phyloP scores from a whole-genome alignment of 1,139 yeast genomes.

The Insectozyma bohioensis region DNA sequence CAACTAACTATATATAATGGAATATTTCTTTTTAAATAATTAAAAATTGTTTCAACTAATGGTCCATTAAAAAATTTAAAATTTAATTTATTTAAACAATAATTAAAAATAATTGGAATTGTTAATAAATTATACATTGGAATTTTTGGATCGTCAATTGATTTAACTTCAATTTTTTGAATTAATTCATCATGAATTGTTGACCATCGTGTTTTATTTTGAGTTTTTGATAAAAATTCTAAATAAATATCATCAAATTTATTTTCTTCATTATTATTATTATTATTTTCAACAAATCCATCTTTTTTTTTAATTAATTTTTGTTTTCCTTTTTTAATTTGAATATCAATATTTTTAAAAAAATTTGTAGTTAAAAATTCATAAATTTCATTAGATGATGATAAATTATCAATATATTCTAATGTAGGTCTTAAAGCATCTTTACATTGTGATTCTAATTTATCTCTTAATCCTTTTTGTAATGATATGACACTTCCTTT shows the following conservation, averaged over 20 bases:
- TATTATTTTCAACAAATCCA: background rate
- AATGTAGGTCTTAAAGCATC: constrained; percentile 28
- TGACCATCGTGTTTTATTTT: constrained; percentile 11
- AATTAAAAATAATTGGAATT: constrained; percentile 38
- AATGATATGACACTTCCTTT: constrained; percentile 1
- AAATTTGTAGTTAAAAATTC: constrained; percentile 2
- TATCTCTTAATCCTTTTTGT: constrained; percentile 12
- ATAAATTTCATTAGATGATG: constrained; percentile 11
- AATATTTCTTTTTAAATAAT: constrained; percentile 33
- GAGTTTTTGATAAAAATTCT: background rate
- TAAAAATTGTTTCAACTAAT: constrained; percentile 36
- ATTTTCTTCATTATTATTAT: background rate
- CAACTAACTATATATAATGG: constrained; percentile 35
- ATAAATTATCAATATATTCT: constrained; percentile 17
- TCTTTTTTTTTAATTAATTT: too few relatives aligned
- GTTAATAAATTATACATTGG: constrained; percentile 37
- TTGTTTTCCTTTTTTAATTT: too few relatives aligned
- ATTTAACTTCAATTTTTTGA: constrained; percentile 15
- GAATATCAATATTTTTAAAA: background rate
- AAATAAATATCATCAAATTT: constrained; percentile 7
- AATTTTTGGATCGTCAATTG: constrained; percentile 18
- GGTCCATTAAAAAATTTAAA: constrained; percentile 36
- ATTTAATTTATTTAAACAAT: constrained; percentile 25
- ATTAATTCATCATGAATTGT: constrained; percentile 20
- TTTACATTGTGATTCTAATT: constrained; percentile 19